Evolutionary conservation across 2,329 filamentous ascomycete species (phyloP), one percentile per base, ranked within the genome.

Genomic region (Colletotrichum truncatum): DNA sequence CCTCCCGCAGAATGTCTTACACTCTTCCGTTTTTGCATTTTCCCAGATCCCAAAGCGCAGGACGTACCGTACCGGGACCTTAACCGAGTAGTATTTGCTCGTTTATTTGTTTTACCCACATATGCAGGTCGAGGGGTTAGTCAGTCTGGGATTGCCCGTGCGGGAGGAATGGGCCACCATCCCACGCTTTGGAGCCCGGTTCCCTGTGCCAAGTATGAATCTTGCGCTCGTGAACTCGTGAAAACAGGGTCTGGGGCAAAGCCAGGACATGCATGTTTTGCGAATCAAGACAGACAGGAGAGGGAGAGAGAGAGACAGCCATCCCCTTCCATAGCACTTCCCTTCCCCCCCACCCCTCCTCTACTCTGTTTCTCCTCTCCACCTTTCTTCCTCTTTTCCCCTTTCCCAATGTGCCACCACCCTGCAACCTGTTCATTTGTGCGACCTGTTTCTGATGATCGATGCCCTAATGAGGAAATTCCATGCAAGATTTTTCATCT

Each of bases 81-180:
- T n/a, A n/a, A n/a, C 32, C 32, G n/a, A 39, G 26, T 21, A 11
- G 5, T 12, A 16, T 9, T 23, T 36, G 26, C 21, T 23, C n/a
- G n/a, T 18, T 28, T 39, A 38, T 48, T 46, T 28, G 46, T 60
- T 38, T 53, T 65, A 55, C 49, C 41, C 49, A 46, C 34, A 62
- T 56, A 65, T 62, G 62, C 41, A 62, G 9, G 34, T 65, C 49
- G 26, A 49, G 46, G 48, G 57, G 26, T 26, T 10, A 43, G n/a
- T n/a, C n/a, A n/a, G n/a, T 43, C 57, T 55, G 49, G 49, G 43
- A 62, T 65, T 9, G 57, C 62, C 62, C 57, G 62, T 65, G 62
- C 62, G 49, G 43, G 34, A 41, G 45, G 41, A 45, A 56, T 32
- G 26, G 53, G 46, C 25, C 34, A 34, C 32, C 51, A 36, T 14